A percentile compares a stretch with the other conserved stretches of the same genome.
Conservation (phyloP, 2,329 filamentous ascomycete genomes). For the Ophiostoma perfectum region DNA sequence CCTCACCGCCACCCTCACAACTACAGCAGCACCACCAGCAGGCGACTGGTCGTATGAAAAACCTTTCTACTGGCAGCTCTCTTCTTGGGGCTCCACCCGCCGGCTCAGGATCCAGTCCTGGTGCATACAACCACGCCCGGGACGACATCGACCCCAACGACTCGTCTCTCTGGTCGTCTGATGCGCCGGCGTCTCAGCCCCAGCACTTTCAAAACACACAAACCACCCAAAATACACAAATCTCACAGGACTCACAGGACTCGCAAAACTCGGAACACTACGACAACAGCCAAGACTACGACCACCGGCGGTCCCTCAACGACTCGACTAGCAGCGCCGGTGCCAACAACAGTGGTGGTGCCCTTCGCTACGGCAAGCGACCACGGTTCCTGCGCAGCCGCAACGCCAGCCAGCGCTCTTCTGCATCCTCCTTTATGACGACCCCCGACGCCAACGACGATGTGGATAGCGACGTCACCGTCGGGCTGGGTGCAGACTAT, state of each 20-base stretch:
- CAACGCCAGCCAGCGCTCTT: conserved; percentile 54
- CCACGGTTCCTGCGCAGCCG: conserved; percentile 56
- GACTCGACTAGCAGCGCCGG: conserved; percentile 14
- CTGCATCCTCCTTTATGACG: conserved; percentile 54
- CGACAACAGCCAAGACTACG: background rate
- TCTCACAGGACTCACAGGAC: background rate
- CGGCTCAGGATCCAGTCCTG: background rate
- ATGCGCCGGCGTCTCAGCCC: background rate
- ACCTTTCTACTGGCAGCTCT: background rate
- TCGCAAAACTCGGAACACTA: background rate
- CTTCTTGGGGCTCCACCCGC: background rate
- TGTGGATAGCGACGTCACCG: conserved; percentile 65
- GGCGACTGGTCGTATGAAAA: background rate
- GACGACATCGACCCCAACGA: background rate
- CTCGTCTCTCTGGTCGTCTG: conserved; percentile 3
- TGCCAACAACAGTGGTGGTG: conserved; percentile 42
- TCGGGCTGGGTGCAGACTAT: conserved; percentile 65
- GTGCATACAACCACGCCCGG: background rate
- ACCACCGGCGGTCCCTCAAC: conserved; percentile 30
- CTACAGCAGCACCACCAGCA: background rate
- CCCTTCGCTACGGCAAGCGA: conserved; percentile 43
- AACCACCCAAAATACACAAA: background rate
- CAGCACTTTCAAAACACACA: background rate
- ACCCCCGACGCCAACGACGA: conserved; percentile 54
- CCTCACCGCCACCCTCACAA: background rate